Conservation (phyloP, 192 early-diverging fungal species). For the Coemansia sp. region DNA sequence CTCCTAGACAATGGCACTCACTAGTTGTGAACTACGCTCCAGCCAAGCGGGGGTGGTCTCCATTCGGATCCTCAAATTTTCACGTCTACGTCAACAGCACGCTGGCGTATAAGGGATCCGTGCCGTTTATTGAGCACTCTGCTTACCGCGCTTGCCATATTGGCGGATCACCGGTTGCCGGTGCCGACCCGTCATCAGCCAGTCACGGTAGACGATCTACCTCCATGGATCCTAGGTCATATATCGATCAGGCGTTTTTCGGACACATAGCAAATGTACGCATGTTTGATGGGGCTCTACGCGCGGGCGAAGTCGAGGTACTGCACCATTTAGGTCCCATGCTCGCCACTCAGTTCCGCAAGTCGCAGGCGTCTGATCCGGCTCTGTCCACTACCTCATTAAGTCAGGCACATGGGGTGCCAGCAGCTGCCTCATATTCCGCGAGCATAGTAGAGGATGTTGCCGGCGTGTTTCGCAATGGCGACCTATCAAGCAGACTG, state of each 20-base stretch:
- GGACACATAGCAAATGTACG: slow-evolving; percentile 33
- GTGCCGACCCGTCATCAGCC: neutral
- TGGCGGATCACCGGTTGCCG: slow-evolving; percentile 22
- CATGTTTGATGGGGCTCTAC: slow-evolving; percentile 43
- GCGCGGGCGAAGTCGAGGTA: slow-evolving; percentile 24
- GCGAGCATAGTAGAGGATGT: slow-evolving; percentile 18
- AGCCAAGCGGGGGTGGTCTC: slow-evolving; percentile 48
- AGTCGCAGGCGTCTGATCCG: slow-evolving; percentile 22
- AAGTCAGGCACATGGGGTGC: slow-evolving; percentile 10
- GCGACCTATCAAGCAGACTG: slow-evolving; percentile 25
- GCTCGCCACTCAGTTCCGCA: slow-evolving; percentile 27
- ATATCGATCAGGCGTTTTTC: slow-evolving; percentile 5
- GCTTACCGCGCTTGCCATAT: slow-evolving; percentile 28
- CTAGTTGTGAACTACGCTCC: slow-evolving; percentile 33
- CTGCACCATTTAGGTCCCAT: slow-evolving; percentile 39
- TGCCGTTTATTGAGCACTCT: slow-evolving; percentile 36
- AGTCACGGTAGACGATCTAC: neutral
- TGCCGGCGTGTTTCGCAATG: slow-evolving; percentile 12
- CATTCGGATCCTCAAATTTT: slow-evolving; percentile 43
- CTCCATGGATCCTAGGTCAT: no score
- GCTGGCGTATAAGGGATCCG: slow-evolving; percentile 27
- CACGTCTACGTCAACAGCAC: slow-evolving; percentile 32
- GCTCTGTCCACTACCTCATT: slow-evolving; percentile 9
- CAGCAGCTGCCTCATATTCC: slow-evolving; percentile 13
- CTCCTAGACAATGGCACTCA: slow-evolving; percentile 27